phyloP scores from a whole-genome alignment of 371 early-diverging fungal species.

The Chytridiales sp. region DNA sequence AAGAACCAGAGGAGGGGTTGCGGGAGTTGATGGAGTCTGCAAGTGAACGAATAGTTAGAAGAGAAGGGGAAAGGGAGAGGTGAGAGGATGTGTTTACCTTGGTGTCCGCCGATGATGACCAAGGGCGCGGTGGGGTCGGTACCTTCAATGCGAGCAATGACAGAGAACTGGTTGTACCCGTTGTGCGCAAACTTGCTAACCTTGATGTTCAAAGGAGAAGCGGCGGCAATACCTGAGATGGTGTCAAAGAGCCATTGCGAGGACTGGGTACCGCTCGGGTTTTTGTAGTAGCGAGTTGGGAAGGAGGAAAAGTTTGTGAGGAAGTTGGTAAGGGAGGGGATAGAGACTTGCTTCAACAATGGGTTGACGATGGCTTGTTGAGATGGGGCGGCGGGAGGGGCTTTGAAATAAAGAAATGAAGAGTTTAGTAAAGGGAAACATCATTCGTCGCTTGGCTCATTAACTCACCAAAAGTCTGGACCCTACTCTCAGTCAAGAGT shows the following conservation, averaged over 20 bases:
- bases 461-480: too few relatives aligned
- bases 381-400: constrained; percentile 14
- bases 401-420: constrained; percentile 7
- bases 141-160: constrained; percentile 62
- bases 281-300: constrained; percentile 87
- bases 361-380: constrained; percentile 56
- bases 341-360: constrained; percentile 60
- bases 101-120: not conserved
- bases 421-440: not conserved
- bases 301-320: constrained; percentile 73
- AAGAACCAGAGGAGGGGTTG: constrained; percentile 74
- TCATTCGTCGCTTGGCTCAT: too few relatives aligned
- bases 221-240: constrained; percentile 46
- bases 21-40: constrained; percentile 59
- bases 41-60: not conserved
- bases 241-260: constrained; percentile 74
- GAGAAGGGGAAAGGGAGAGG: not conserved
- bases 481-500: too few relatives aligned
- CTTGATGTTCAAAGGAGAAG: constrained; percentile 51
- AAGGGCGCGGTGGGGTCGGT: not conserved
- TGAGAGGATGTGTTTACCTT: not conserved
- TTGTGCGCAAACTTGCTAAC: constrained; percentile 71
- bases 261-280: constrained; percentile 54
- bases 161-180: constrained; percentile 57
- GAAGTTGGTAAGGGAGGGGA: constrained; percentile 59